Evolutionary conservation across 306 rosid species (phyloP), one percentile per base, ranked within the genome.

Genomic region (Trichosanthes truncata): DNA sequence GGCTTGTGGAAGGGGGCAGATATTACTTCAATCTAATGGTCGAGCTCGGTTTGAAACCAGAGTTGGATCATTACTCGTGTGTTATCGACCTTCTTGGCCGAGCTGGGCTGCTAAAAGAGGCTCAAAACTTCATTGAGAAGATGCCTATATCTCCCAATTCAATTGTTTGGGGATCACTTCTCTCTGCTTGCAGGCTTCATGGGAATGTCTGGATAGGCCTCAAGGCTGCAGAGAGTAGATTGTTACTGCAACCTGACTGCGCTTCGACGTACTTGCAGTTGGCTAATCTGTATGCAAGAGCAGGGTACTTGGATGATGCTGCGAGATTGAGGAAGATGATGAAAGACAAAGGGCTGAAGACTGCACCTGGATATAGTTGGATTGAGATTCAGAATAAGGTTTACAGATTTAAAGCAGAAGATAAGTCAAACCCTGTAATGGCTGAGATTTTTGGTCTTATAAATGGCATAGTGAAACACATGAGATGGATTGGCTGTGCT

Each of bases 11-110:
- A 78, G 89, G 92, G 84, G 97, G 94, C 25, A 75, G 82, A 82
- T 7, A 65, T 65, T 90, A 92, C 89, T 89, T 94, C 66, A 84
- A 87, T 84, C 84, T 84, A 48, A 92, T 92, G 96, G 84, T 79
- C 60, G 85, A 89, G 60, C 87, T 85, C 78, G 88, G 90, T 63
- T 78, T 94, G 45, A 79, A 83, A 77, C 94, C 90, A 1, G 93
- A 87, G n/a, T 78, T 92, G 45, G 98, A 89, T 82, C 98, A 94
- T 69, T 92, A 88, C 78, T 87, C 96, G 3, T 91, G 97, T 74
- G 83, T 92, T 73, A 79, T 90, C 3, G 98, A 94, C 75, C 93
- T 92, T 82, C 93, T 94, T 83, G 97, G 97, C 7, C 87, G 98
- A 55, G 91, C 96, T 21, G 98, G 96, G 69, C 80, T 90, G 48